Conservation (phyloP, 148 eudicot genomes). For the Dianthus caryophyllus region DNA sequence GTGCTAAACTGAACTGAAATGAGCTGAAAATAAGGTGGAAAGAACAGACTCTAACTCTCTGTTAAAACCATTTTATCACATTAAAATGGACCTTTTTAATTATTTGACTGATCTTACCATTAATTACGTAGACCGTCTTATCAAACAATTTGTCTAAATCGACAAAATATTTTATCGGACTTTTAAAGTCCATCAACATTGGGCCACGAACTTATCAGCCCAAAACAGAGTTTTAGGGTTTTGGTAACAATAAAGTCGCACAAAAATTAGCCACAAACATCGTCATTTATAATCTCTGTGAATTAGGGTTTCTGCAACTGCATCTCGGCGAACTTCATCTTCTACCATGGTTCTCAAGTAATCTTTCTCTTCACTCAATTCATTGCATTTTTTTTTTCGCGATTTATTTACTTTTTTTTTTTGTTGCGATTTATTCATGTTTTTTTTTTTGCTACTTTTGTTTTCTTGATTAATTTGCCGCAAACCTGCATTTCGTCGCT, state of each 20-base stretch:
- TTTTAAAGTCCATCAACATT: neutral
- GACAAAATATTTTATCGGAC: too few relatives aligned
- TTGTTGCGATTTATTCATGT: too few relatives aligned
- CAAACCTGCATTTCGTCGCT: neutral
- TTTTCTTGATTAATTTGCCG: neutral
- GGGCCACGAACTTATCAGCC: neutral
- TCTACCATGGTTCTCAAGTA: slow-evolving; percentile 36
- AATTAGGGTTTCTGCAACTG: slow-evolving; percentile 19
- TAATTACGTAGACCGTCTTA: neutral
- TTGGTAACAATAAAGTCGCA: slow-evolving; percentile 11
- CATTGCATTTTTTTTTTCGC: neutral
- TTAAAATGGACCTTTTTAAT: too few relatives aligned
- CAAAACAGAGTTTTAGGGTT: slow-evolving; percentile 22
- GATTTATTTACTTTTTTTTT: neutral
- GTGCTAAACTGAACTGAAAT: too few relatives aligned
- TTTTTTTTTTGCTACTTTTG: too few relatives aligned
- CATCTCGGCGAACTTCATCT: slow-evolving; percentile 10
- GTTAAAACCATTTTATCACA: too few relatives aligned
- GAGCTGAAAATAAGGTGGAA: too few relatives aligned
- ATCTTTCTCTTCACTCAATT: neutral
- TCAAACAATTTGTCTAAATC: neutral
- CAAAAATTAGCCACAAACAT: neutral
- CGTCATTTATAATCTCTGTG: slow-evolving; percentile 10
- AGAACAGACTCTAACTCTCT: too few relatives aligned
- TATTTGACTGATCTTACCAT: too few relatives aligned